Base-by-base conservation (phyloP, 768 basidiomycete genomes). In the Termitomyces sp. region DNA sequence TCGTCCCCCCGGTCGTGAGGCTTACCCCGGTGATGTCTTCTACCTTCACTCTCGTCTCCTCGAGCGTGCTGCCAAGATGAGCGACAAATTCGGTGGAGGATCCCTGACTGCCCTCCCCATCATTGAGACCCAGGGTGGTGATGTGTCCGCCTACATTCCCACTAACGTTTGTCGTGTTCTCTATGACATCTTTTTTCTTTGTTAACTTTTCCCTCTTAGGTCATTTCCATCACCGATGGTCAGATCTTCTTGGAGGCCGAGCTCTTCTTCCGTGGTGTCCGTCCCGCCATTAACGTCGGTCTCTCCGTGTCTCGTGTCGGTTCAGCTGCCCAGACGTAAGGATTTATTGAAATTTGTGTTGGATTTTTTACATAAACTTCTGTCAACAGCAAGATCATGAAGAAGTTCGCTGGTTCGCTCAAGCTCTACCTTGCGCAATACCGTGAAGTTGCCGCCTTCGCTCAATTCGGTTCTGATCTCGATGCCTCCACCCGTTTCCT, bases 221-320 rank as follows among this genome's bases (percentile, higher is more conserved):
- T 99, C 71, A 99, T 99, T 71, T 98, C 97, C 69, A 99, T 99
- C 74, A 99, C 97, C 52, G 96, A 99, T 70, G 97, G 97, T 69
- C 95, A 98, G 77, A 96, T 97, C 78, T 98, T 98, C 90, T 90
- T 98, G 90, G 96, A 98, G 76, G 94, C 96, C 69, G 96, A 98
- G 74, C 89, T 98, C 71, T 99, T 99, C 94, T 98, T 99, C 94
- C 95, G 97, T 82, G 97, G 97, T 87, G 90, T 98, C 65, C 93
- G 96, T 72, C 96, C 97, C 55, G 97, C 97, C 65, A 98, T 98
- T 76, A 98, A 98, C 80, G 97, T 99, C 82, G 97, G 97, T 95
- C 93, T 98, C 61, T 99, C 97, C 59, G 97, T 99, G 65, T 99
- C 97, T 61, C 97, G 97, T 85, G 97, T 99, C 80, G 97, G 97